Evolutionary conservation across 257 asterid genomes (phyloP), one percentile per base, ranked within the genome.

Genomic region (Solanum peruvianum): DNA sequence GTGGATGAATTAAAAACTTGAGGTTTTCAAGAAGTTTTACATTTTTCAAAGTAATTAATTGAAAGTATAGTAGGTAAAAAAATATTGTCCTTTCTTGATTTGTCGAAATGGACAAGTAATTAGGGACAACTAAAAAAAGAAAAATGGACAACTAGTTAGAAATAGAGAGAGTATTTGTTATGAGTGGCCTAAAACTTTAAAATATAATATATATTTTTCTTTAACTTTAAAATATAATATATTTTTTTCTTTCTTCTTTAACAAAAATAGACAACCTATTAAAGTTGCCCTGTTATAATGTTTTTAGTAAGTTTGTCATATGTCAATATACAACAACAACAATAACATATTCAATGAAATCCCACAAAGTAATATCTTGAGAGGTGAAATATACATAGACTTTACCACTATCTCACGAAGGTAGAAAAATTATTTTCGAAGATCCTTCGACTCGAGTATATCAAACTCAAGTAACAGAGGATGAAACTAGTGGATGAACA

Each of bases 391-490:
- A 4, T 56, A 56, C 20, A 14, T 14, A 47, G 8, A 49, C 25
- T 5, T 20, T 7, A 56, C 1, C 25, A 56, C 2, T 56, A 56
- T 0, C 25, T 56, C 25, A 0, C 5, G 11, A 2, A 56, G 64
- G 0, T 56, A 20, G 5, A 56, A 0, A 56, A 0, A 0, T 1
- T 56, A 0, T 1, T 56, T 56, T 0, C 1, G 11, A 56, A 56
- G 5, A 1, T 18, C 2, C 11, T 56, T 7, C 2, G 2, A 1
- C 64, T 56, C 25, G 7, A 56, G 25, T 56, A 2, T 25, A 56
- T 20, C 11, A 56, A 56, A 56, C 25, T 0, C 64, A 56, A 56
- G 25, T 56, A 56, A 56, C 5, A 56, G 2, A 18, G 4, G 25
- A 56, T 1, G 25, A 56, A 56, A 3, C 21, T 18, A 20, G 25